A percentile compares a stretch with the other conserved stretches of the same genome.
phyloP scores from a whole-genome alignment of 2,329 filamentous ascomycete species.

The Colletotrichum endophyticum region DNA sequence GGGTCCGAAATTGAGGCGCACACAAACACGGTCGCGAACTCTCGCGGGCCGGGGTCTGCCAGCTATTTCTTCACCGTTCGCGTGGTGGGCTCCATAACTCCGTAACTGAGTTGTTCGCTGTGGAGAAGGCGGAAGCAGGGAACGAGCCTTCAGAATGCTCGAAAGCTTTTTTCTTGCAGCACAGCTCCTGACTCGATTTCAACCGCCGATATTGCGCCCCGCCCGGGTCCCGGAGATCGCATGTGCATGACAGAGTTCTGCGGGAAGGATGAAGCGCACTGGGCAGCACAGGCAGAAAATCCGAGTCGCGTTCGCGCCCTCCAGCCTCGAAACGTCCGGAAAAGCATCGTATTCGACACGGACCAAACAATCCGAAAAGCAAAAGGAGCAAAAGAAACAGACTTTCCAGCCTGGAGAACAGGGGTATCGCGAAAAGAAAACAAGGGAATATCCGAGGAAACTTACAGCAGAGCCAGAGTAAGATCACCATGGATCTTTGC shows the following conservation, averaged over 20 bases:
- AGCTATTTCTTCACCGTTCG: background rate
- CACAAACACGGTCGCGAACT: background rate
- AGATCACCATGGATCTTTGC: constrained; percentile 81
- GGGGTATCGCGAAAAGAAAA: background rate
- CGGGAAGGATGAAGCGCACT: background rate
- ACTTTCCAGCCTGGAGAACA: background rate
- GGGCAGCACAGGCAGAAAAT: background rate
- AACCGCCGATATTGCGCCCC: background rate
- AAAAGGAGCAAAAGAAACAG: background rate
- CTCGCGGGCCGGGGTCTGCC: background rate
- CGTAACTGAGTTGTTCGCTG: background rate
- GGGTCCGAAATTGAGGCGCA: background rate
- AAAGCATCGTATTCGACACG: background rate
- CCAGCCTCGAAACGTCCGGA: background rate
- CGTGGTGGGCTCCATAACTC: background rate
- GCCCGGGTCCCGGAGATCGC: background rate
- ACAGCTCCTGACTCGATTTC: background rate
- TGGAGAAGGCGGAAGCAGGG: background rate
- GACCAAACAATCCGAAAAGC: background rate
- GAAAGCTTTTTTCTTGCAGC: background rate
- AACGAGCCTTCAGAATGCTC: background rate
- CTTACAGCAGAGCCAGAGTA: constrained; percentile 73
- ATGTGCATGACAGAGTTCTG: background rate
- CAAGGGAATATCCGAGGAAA: constrained; percentile 3
- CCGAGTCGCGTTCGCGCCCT: background rate